These are phyloP conservation scores for Phytopythium cucurbitacearum DNA, from an alignment of 352 stramenopile genomes.

Conservation along the genomic window DNA sequence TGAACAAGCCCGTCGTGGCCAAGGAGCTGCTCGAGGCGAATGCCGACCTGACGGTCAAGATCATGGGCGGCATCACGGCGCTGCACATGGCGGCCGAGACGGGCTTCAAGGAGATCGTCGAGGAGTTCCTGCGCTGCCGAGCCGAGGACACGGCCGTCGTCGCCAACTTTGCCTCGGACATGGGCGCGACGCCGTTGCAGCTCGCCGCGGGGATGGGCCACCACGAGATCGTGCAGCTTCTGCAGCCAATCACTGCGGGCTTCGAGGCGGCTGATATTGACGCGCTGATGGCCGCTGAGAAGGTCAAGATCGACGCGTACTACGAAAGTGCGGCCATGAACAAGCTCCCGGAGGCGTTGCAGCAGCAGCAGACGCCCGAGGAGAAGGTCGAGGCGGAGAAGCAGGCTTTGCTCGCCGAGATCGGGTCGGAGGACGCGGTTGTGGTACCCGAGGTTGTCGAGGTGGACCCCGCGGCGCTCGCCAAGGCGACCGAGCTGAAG, in stretches of 20 bases:
- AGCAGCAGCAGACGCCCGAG: conserved; percentile 17
- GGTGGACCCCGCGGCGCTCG: conserved; percentile 30
- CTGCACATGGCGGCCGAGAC: conserved; percentile 78
- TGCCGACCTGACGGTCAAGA: conserved; percentile 44
- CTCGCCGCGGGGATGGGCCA: conserved; percentile 73
- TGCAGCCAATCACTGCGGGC: conserved; percentile 57
- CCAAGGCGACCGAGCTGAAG: conserved; percentile 48
- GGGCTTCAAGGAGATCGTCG: conserved; percentile 54
- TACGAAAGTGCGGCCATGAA: conserved; percentile 42
- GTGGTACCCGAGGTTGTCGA: conserved; percentile 34
- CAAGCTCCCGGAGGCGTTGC: conserved; percentile 13
- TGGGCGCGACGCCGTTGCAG: conserved; percentile 62
- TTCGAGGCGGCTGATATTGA: conserved; percentile 54
- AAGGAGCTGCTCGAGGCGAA: conserved; percentile 47
- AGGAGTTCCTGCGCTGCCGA: conserved; percentile 47
- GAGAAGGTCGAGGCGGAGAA: conserved; percentile 44
- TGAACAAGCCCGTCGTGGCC: conserved; percentile 67
- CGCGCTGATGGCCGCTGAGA: conserved; percentile 55
- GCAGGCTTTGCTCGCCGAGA: conserved; percentile 26
- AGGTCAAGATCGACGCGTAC: conserved; percentile 55
- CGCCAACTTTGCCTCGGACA: conserved; percentile 57
- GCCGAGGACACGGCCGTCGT: conserved; percentile 37
- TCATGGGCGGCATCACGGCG: conserved; percentile 60
- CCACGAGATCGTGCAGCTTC: conserved; percentile 50
- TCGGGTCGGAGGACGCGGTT: conserved; percentile 42